Percentiles rank a stretch among this genome's conserved stretches.
Evolutionary conservation across 768 basidiomycete species (phyloP).

Genomic region (Nevesoporus exiguus): DNA sequence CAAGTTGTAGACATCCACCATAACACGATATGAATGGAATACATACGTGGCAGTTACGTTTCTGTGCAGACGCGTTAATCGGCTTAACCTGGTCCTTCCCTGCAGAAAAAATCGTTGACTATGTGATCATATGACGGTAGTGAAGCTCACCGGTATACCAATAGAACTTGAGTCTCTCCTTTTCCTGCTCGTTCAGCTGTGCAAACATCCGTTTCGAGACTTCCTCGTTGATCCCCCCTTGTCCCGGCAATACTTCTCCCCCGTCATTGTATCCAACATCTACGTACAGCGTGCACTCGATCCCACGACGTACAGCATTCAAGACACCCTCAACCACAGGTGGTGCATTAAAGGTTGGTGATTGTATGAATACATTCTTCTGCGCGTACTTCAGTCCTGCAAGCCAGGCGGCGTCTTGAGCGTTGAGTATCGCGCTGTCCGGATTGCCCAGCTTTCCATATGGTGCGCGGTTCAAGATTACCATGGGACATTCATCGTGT

Average conservation of each 20-base stretch:
- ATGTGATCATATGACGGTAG: not conserved
- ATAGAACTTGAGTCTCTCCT: slow-evolving; percentile 48
- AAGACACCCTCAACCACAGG: slow-evolving; percentile 59
- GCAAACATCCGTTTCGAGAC: slow-evolving; percentile 59
- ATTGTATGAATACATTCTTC: slow-evolving; percentile 68
- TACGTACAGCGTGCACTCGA: slow-evolving; percentile 58
- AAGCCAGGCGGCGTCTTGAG: slow-evolving; percentile 69
- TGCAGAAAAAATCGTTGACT: slow-evolving; percentile 5
- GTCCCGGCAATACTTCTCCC: slow-evolving; percentile 61
- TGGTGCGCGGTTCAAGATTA: slow-evolving; percentile 60
- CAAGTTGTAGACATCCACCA: not conserved
- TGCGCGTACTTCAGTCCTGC: slow-evolving; percentile 58
- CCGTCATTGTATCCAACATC: slow-evolving; percentile 55
- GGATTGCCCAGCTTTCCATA: slow-evolving; percentile 51
- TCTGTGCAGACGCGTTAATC: slow-evolving; percentile 60
- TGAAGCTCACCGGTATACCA: slow-evolving; percentile 45
- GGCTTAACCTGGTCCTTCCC: slow-evolving; percentile 65
- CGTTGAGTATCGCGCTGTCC: slow-evolving; percentile 41
- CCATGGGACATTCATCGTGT: slow-evolving; percentile 62
- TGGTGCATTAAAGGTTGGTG: slow-evolving; percentile 65
- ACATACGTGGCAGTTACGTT: slow-evolving; percentile 65
- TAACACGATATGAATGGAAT: not conserved
- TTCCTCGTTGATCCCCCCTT: slow-evolving; percentile 72
- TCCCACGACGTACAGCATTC: slow-evolving; percentile 57
- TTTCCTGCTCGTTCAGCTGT: slow-evolving; percentile 41